Percentiles rank a stretch among this genome's conserved stretches.
These are phyloP conservation scores for Teratosphaeria epicoccoides DNA, from an alignment of 2,329 filamentous ascomycete species.

Conservation along the genomic window DNA sequence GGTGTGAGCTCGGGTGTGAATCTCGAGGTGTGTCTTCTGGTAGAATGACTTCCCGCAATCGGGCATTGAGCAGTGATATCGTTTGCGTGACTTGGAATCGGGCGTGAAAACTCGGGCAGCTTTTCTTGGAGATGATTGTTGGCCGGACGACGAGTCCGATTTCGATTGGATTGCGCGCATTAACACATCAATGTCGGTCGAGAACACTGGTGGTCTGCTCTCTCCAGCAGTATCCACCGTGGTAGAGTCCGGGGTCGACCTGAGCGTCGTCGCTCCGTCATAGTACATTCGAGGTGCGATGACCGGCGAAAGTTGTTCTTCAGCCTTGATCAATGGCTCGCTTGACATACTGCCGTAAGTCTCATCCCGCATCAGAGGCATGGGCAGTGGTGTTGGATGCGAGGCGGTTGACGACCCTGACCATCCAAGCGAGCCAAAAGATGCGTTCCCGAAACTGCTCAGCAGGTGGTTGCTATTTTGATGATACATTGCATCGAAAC, in stretches of 20 bases:
- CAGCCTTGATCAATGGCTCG: constrained; percentile 34
- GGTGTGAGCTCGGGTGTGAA: constrained; percentile 78
- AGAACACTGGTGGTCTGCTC: constrained; percentile 46
- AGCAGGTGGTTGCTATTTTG: not conserved
- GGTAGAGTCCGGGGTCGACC: constrained; percentile 28
- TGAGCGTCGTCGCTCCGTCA: constrained; percentile 10
- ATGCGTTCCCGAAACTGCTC: not conserved
- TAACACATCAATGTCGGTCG: constrained; percentile 74
- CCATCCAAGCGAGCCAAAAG: constrained; percentile 7
- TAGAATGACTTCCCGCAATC: constrained; percentile 73
- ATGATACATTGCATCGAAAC: not conserved
- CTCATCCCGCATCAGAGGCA: constrained; percentile 12
- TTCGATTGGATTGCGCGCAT: constrained; percentile 82
- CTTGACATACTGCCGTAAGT: constrained; percentile 16
- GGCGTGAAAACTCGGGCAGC: not conserved
- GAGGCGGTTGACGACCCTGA: constrained; percentile 6
- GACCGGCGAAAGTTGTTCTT: constrained; percentile 33
- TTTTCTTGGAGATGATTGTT: not conserved
- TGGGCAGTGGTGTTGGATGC: constrained; percentile 11
- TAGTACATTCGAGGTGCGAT: constrained; percentile 31
- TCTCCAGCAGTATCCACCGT: constrained; percentile 33
- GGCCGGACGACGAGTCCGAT: constrained; percentile 1
- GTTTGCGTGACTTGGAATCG: constrained; percentile 40
- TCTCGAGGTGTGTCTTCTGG: constrained; percentile 88
- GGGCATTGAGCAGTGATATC: constrained; percentile 62